These are phyloP conservation scores for Grosmannia clavigera DNA, from an alignment of 2,329 filamentous ascomycete genomes.

Conservation along the genomic window DNA sequence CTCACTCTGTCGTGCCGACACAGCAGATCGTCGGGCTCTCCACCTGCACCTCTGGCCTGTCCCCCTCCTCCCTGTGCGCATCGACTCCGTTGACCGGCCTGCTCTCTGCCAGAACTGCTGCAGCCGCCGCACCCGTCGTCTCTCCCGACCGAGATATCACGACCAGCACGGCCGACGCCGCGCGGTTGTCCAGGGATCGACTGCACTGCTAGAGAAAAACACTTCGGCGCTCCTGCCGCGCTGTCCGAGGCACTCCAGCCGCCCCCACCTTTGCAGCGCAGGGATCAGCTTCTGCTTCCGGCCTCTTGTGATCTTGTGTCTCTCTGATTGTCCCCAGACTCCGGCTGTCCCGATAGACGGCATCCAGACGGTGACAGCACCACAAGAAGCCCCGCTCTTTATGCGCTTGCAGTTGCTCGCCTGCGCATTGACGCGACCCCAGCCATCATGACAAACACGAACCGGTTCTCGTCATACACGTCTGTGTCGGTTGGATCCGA, in stretches of 20 bases:
- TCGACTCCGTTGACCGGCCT: neutral
- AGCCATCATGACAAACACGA: conserved; percentile 35
- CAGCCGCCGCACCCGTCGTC: neutral
- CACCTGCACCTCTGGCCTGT: neutral
- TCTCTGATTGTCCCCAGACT: no score
- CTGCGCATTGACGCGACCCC: neutral
- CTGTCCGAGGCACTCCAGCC: neutral
- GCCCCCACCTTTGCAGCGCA: neutral
- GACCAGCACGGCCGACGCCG: no score
- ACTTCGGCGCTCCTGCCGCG: neutral
- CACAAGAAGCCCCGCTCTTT: neutral
- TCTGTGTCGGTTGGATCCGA: conserved; percentile 40
- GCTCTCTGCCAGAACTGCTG: neutral
- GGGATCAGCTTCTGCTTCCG: neutral
- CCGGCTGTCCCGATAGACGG: neutral
- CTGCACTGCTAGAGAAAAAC: no score
- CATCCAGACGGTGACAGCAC: neutral
- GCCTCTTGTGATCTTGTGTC: neutral
- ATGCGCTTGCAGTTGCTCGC: neutral
- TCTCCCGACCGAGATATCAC: neutral
- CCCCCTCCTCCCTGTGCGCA: neutral
- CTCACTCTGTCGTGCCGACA: neutral
- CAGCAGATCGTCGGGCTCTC: neutral
- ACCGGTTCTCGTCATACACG: conserved; percentile 48
- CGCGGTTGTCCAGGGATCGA: no score